phyloP scores from a whole-genome alignment of 441 rosid genomes.

The Erodium chrysanthum region DNA sequence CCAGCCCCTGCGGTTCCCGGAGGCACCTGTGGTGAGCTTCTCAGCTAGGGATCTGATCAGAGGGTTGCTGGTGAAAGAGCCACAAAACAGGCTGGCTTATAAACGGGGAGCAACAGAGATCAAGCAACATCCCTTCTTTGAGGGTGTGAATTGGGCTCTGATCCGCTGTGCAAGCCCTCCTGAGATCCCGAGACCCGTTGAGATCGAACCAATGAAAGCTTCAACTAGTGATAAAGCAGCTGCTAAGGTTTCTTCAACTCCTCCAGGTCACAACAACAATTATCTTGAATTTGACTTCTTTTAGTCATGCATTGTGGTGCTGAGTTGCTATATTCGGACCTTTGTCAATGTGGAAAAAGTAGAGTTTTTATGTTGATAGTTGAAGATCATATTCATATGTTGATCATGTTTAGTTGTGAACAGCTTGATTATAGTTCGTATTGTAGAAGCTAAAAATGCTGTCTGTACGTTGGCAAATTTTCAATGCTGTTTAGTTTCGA shows the following conservation, averaged over 20 bases:
- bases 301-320: conserved; percentile 22
- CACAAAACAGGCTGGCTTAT: conserved; percentile 74
- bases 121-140: conserved; percentile 92
- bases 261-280: conserved; percentile 74
- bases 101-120: conserved; percentile 99
- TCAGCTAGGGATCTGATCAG: conserved; percentile 75
- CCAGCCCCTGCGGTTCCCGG: conserved; percentile 81
- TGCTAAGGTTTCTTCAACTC: conserved; percentile 29
- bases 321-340: neutral
- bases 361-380: neutral
- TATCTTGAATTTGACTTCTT: conserved; percentile 97
- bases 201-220: conserved; percentile 47
- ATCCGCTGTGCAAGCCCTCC: conserved; percentile 96
- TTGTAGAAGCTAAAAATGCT: neutral
- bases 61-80: conserved; percentile 85
- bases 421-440: neutral
- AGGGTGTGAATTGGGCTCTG: conserved; percentile 96
- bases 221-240: conserved; percentile 45
- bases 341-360: too few relatives aligned
- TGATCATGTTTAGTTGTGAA: neutral
- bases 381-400: too few relatives aligned
- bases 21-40: conserved; percentile 71
- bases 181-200: conserved; percentile 77
- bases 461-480: too few relatives aligned
- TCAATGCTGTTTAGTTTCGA: too few relatives aligned